Conservation (phyloP, 768 basidiomycete genomes). For the Psilocybe sp. region DNA sequence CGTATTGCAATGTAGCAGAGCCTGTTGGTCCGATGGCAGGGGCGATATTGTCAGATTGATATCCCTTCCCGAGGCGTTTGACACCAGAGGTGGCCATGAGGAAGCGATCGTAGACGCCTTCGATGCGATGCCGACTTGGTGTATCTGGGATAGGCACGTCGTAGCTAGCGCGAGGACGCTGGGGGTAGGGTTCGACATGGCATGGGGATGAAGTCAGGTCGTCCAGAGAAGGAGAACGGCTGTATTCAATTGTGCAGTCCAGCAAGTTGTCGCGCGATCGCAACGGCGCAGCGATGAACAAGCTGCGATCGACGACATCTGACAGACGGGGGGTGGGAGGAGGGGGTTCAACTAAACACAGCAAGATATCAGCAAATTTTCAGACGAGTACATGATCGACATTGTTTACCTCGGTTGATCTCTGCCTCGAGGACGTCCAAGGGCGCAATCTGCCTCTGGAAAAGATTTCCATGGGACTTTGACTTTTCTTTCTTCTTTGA, state of each 20-base stretch:
- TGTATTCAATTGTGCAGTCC: constrained; percentile 22
- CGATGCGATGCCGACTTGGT: constrained; percentile 57
- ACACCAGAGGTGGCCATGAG: constrained; percentile 81
- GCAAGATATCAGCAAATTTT: neutral
- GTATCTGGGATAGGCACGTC: constrained; percentile 43
- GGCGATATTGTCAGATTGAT: constrained; percentile 65
- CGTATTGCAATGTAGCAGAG: constrained; percentile 19
- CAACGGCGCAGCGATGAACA: constrained; percentile 60
- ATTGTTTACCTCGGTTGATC: constrained; percentile 53
- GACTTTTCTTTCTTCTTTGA: constrained; percentile 67
- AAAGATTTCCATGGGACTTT: constrained; percentile 61
- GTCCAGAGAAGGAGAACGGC: constrained; percentile 39
- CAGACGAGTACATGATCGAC: neutral
- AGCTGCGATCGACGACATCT: constrained; percentile 61
- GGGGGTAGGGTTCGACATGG: constrained; percentile 64
- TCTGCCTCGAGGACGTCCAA: constrained; percentile 64
- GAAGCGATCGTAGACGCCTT: constrained; percentile 80
- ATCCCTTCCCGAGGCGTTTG: constrained; percentile 76
- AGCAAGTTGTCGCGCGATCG: constrained; percentile 38
- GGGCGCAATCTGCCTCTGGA: constrained; percentile 64
- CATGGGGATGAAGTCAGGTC: constrained; percentile 60
- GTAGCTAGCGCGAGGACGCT: constrained; percentile 36
- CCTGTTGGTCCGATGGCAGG: constrained; percentile 23
- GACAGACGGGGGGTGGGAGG: constrained; percentile 58
- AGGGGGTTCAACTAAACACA: constrained; percentile 28